Base-by-base conservation (phyloP, 345 rosid genomes). In the Mallotus nudiflorus region DNA sequence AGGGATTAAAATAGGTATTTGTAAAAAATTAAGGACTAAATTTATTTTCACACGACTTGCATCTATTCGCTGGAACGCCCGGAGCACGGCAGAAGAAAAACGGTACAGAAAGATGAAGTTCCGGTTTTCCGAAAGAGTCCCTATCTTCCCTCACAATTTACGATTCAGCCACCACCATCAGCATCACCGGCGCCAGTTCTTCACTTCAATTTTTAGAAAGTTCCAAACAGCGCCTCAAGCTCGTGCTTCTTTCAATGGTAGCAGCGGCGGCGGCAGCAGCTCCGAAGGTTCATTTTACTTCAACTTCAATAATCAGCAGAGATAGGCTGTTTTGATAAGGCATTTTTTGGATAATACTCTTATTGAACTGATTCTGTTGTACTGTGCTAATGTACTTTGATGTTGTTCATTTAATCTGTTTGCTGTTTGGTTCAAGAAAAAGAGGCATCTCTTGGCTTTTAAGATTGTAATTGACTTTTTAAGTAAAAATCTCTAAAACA, bases 271-370 rank as follows among this genome's bases (percentile, higher is more conserved):
- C 63, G 60, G 69, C 50, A 81, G 82, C 68, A 78, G 74, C 63
- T 86, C 93, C 52, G 70, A 79, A 77, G 98, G 97, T 93, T 28
- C 33, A 29, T 65, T 46, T 18, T 62, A n/a, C 14, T 58, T 50
- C 20, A 15, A 24, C 13, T 51, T 60, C 11, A 14, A n/a, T n/a
- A n/a, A n/a, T n/a, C n/a, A n/a, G n/a, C n/a, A n/a, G n/a, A n/a
- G n/a, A n/a, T n/a, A n/a, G n/a, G n/a, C n/a, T n/a, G n/a, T n/a
- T n/a, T 57, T 28, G 42, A 3, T 16, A 9, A 18, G 24, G 57
- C 59, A 19, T n/a, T 37, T 60, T 46, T 63, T 54, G 64, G 59
- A 18, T 12, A 10, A 44, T 45, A 33, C 9, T 6, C 10, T 15
- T 16, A 29, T 4, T 14, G 11, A 33, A 2, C 2, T 35, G 9